These are phyloP conservation scores for Pseudogymnoascus destructans DNA, from an alignment of 2,329 filamentous ascomycete genomes.

Conservation along the genomic window DNA sequence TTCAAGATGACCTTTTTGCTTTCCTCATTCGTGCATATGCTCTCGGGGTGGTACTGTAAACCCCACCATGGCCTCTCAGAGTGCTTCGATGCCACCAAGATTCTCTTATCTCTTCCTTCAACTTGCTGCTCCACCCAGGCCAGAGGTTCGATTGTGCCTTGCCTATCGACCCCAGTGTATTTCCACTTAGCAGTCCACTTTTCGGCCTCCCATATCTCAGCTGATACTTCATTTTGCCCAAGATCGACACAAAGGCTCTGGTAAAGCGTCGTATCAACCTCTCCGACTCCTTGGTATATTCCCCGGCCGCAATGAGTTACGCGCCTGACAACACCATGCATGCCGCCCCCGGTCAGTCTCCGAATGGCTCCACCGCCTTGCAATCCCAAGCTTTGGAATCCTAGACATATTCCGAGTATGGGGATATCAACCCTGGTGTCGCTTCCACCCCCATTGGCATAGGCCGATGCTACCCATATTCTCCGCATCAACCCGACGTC, in stretches of 20 bases:
- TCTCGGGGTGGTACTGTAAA: constrained; percentile 61
- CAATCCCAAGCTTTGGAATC: constrained; percentile 53
- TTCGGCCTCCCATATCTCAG: constrained; percentile 16
- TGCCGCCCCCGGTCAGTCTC: constrained; percentile 38
- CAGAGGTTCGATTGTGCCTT: constrained; percentile 19
- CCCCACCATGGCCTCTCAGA: constrained; percentile 49
- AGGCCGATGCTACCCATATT: constrained; percentile 45
- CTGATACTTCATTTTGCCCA: constrained; percentile 18
- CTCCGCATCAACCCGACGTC: constrained; percentile 74
- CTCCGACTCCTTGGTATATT: constrained; percentile 22
- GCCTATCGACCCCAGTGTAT: constrained; percentile 18
- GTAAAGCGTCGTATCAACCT: constrained; percentile 28
- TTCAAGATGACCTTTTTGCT: constrained; percentile 41
- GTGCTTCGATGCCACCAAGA: constrained; percentile 51
- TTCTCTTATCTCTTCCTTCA: constrained; percentile 24
- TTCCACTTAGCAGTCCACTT: constrained; percentile 19
- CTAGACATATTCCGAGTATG: constrained; percentile 64
- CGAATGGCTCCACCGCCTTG: constrained; percentile 43
- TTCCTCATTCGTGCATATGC: constrained; percentile 48
- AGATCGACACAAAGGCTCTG: constrained; percentile 30
- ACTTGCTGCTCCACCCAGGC: constrained; percentile 25
- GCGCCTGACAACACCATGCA: constrained; percentile 50
- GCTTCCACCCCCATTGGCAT: constrained; percentile 29
- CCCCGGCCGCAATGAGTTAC: constrained; percentile 34
- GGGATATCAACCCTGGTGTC: constrained; percentile 44